Percentiles rank a stretch among this genome's conserved stretches.
phyloP scores from a whole-genome alignment of 2,329 filamentous ascomycete genomes.

The Purpureocillium takamizusanense region DNA sequence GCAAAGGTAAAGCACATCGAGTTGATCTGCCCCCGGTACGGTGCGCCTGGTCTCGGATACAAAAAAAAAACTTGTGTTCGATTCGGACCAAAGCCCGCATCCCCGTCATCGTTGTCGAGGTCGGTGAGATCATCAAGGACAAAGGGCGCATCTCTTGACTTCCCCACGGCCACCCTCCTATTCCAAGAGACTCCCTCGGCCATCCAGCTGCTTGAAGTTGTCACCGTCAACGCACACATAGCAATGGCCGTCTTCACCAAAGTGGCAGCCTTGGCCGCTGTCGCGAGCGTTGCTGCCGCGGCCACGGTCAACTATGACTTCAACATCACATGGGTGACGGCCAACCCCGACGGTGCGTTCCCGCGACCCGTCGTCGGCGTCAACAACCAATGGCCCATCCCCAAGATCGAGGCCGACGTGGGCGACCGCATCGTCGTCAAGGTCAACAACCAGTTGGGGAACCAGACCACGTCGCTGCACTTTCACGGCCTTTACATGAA shows the following conservation, averaged over 20 bases:
- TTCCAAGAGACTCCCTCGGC: too few relatives aligned
- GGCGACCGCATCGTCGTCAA: constrained; percentile 55
- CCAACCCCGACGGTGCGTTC: constrained; percentile 61
- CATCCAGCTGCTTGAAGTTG: neutral
- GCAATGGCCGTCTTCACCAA: constrained; percentile 9
- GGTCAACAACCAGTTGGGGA: constrained; percentile 48
- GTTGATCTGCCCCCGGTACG: too few relatives aligned
- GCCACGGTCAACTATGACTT: constrained; percentile 53
- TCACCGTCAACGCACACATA: neutral
- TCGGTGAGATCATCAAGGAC: too few relatives aligned
- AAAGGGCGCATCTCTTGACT: too few relatives aligned
- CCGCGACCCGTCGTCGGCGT: constrained; percentile 64
- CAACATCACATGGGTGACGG: constrained; percentile 60
- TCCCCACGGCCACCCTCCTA: too few relatives aligned
- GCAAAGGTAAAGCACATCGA: too few relatives aligned
- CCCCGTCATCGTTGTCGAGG: neutral
- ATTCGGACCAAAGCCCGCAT: too few relatives aligned
- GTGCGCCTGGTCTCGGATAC: too few relatives aligned
- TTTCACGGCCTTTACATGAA: constrained; percentile 68
- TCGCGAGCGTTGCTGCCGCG: constrained; percentile 13
- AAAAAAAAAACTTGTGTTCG: too few relatives aligned
- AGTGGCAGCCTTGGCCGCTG: constrained; percentile 2
- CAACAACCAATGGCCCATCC: constrained; percentile 69
- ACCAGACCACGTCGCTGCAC: constrained; percentile 54
- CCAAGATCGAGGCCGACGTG: constrained; percentile 51